A percentile compares a stretch with the other conserved stretches of the same genome.
phyloP scores from a whole-genome alignment of 163 green algal species.

The Coccomyxa subellipsoidea region DNA sequence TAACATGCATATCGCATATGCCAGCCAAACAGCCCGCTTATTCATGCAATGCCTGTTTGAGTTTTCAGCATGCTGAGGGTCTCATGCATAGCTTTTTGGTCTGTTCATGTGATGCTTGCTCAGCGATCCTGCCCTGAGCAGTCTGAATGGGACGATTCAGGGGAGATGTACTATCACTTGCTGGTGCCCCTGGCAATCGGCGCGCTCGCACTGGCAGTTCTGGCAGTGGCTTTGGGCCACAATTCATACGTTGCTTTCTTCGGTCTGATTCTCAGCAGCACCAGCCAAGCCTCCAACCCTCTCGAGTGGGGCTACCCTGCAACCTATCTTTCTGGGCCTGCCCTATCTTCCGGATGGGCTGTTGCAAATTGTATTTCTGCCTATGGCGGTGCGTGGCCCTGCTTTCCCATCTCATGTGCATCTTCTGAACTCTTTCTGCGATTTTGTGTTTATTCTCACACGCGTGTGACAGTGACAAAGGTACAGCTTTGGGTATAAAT shows the following conservation, averaged over 20 bases:
- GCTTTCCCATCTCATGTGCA: too few relatives aligned
- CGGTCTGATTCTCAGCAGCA: constrained; percentile 4
- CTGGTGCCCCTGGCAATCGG: constrained; percentile 5
- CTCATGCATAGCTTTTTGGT: background rate
- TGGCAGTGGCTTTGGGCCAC: background rate
- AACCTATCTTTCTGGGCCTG: constrained; percentile 15
- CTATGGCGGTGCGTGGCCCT: constrained; percentile 18
- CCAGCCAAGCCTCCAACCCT: constrained; percentile 19
- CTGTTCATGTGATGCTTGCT: too few relatives aligned
- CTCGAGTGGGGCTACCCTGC: constrained; percentile 20
- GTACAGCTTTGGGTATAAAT: too few relatives aligned
- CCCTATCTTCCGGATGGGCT: constrained; percentile 12
- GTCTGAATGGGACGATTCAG: too few relatives aligned
- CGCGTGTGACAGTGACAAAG: too few relatives aligned
- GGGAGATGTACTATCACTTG: constrained; percentile 17
- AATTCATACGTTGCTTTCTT: constrained; percentile 1
- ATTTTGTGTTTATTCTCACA: too few relatives aligned
- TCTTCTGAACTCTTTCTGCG: too few relatives aligned
- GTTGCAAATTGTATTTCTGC: constrained; percentile 15
- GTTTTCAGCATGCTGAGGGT: background rate
- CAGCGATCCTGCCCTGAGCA: background rate
- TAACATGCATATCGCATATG: too few relatives aligned
- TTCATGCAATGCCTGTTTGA: too few relatives aligned
- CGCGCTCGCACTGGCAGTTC: constrained; percentile 1
- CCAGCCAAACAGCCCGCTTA: too few relatives aligned